These are phyloP conservation scores for Pleurostoma richardsiae DNA, from an alignment of 2,329 filamentous ascomycete species.

Conservation along the genomic window DNA sequence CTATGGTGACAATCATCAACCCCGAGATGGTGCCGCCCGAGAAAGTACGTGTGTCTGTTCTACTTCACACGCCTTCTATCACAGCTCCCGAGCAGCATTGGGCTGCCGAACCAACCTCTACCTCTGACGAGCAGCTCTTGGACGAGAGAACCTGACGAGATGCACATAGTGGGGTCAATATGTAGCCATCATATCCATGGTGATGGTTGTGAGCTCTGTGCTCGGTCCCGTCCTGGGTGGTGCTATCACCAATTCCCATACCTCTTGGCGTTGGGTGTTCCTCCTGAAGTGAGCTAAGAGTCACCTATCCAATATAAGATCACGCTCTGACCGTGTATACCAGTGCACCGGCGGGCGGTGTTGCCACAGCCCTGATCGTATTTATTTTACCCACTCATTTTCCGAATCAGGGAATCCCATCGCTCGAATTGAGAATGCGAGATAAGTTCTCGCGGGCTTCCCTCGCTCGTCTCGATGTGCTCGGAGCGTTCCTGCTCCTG, in stretches of 20 bases:
- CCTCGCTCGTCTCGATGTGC: constrained; percentile 21
- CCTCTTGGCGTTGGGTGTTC: constrained; percentile 41
- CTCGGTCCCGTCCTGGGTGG: constrained; percentile 39
- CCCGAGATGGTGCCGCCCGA: constrained; percentile 27
- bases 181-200: constrained; percentile 26
- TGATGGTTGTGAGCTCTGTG: constrained; percentile 33
- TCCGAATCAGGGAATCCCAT: constrained; percentile 12
- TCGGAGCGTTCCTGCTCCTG: constrained; percentile 27
- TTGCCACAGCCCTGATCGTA: constrained; percentile 17
- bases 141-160: no score
- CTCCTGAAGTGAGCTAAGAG: constrained; percentile 32
- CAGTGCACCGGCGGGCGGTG: constrained; percentile 22
- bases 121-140: no score
- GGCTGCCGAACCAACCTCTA: no score
- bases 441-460: constrained; percentile 15
- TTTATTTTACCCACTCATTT: constrained; percentile 20
- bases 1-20: constrained; percentile 29
- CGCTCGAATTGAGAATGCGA: constrained; percentile 2
- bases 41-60: no score
- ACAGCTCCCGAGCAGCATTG: no score
- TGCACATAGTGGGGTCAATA: constrained; percentile 20
- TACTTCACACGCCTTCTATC: no score
- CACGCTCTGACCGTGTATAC: neutral
- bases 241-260: constrained; percentile 26
- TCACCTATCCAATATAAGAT: neutral